Conservation (phyloP, 176 grass and related monocot species). For the Zizania latifolia region DNA sequence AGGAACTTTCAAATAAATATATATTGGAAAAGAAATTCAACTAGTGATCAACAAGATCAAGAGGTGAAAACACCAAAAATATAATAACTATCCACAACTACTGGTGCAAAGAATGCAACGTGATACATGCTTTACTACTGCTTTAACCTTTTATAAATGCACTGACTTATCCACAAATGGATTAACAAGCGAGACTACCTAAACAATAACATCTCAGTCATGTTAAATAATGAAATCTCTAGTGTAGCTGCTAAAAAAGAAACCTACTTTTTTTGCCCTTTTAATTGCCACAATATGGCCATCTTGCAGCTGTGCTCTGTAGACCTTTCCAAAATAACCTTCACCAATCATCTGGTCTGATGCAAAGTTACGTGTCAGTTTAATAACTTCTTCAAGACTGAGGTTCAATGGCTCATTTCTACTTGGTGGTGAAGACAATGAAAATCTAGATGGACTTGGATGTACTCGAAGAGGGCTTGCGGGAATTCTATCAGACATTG, state of each 20-base stretch:
- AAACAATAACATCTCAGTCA: neutral
- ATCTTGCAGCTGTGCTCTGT: constrained; percentile 64
- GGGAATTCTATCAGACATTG: constrained; percentile 54
- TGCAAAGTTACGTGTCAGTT: constrained; percentile 85
- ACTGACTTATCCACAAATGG: neutral
- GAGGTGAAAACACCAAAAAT: neutral
- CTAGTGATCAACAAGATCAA: neutral
- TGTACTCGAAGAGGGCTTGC: constrained; percentile 57
- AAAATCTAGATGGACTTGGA: constrained; percentile 85
- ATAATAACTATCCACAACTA: neutral
- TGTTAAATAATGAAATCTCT: neutral
- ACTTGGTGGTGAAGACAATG: constrained; percentile 57
- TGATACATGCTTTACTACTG: neutral
- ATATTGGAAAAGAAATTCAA: neutral
- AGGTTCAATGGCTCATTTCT: constrained; percentile 62
- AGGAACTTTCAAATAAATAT: neutral
- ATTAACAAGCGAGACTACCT: neutral
- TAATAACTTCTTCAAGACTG: constrained; percentile 66
- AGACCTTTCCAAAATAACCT: constrained; percentile 83
- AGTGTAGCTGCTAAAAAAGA: neutral
- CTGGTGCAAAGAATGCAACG: constrained; percentile 1
- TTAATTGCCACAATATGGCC: constrained; percentile 69
- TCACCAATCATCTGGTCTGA: constrained; percentile 56
- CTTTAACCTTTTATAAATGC: neutral
- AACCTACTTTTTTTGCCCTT: constrained; percentile 75